phyloP scores from a whole-genome alignment of 2,329 filamentous ascomycete genomes.

The Stagonosporopsis rhizophila region DNA sequence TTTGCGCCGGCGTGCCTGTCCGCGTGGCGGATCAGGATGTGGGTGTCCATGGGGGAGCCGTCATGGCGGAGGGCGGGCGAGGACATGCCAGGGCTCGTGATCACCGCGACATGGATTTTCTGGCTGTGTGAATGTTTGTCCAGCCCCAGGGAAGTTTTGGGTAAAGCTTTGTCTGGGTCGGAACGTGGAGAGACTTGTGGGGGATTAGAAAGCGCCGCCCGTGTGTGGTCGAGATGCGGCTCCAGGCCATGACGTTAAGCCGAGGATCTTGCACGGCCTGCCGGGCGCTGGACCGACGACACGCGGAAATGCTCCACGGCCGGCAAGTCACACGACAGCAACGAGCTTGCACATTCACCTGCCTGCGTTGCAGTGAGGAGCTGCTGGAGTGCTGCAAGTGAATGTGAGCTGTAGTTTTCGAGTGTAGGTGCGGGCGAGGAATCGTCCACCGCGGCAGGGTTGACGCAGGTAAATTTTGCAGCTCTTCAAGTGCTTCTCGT shows the following conservation, averaged over 20 bases:
- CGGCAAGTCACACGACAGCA: constrained; percentile 7
- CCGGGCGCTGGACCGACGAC: constrained; percentile 15
- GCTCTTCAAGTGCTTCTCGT: not conserved
- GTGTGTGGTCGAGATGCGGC: constrained; percentile 19
- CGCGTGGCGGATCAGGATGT: constrained; percentile 39
- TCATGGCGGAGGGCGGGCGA: constrained; percentile 48
- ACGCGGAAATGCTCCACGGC: constrained; percentile 18
- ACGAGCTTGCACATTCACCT: not conserved
- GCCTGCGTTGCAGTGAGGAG: not conserved
- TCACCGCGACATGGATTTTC: constrained; percentile 33
- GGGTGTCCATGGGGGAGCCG: constrained; percentile 40
- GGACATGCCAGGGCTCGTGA: constrained; percentile 46
- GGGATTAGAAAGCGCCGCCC: constrained; percentile 23
- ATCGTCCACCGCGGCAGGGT: not conserved
- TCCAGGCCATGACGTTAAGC: constrained; percentile 21
- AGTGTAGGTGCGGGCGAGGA: not conserved
- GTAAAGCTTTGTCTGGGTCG: not conserved
- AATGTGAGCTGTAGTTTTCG: not conserved
- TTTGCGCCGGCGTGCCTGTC: constrained; percentile 34
- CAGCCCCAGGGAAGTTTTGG: not conserved
- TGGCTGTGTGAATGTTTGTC: not conserved
- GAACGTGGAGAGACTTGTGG: constrained; percentile 14
- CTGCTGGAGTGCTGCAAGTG: too few relatives aligned
- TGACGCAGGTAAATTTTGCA: not conserved
- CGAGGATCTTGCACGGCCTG: constrained; percentile 15